Evolutionary conservation across 2,329 filamentous ascomycete species (phyloP), one percentile per base, ranked within the genome.

Genomic region (Fonsecaea nubica): DNA sequence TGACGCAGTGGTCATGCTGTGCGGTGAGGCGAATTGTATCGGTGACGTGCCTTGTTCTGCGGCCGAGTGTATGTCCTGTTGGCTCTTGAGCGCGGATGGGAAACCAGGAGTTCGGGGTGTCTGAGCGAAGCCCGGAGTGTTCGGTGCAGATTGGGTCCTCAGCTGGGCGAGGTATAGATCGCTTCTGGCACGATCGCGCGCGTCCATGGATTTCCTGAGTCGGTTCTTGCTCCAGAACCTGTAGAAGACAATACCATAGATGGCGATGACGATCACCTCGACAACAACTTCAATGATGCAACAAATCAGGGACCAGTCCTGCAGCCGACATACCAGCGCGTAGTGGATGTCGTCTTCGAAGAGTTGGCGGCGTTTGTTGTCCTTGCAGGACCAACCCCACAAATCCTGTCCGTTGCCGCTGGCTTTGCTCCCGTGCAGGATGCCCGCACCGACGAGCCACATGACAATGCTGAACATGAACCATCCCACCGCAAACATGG

Each of bases 371-470:
- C 94, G 89, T 71, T 89, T 88, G 78, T 97, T 98, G 75, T 96
- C 86, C 64, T 93, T 90, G 79, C 95, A 99, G n/a, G 92, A 88
- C 95, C 95, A 99, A 66, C 94, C 93, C 95, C 95, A 99, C 79
- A 99, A 87, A 79, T 99, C 95, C 79, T 97, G 88, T 75, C 91
- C 91, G 71, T 87, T 82, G 75, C 87, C 87, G 76, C 86, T 91
- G 74, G 88, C 86, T 77, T 90, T 91, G 64, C 88, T 88, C 74
- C 90, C 87, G 77, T 98, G 93, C 74, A 97, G 87, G 64, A 97
- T 81, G 65, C 89, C 92, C 45, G 93, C 93, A 36, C 92, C 93
- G 38, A 95, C 83, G 62, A 90, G 89, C 95, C 95, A 99, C 84
- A 99, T 92, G 75, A 96, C 81, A 78, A 96, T 90, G 77, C 91